Conservation (phyloP, 2,329 filamentous ascomycete species). For the Sporothrix pallida region DNA sequence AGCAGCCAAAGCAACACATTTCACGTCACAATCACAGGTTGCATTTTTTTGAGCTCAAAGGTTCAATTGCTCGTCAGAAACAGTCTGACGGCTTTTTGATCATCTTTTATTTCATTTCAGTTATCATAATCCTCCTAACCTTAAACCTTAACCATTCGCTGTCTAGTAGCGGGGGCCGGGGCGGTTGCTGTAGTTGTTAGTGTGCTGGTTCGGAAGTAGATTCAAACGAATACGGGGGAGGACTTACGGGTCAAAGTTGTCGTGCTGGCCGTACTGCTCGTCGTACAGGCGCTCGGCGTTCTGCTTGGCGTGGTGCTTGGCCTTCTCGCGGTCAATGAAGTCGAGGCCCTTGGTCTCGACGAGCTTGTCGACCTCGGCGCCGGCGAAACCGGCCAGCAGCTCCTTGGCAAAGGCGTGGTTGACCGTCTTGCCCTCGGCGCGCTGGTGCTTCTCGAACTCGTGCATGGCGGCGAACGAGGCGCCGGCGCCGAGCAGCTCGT, state of each 20-base stretch:
- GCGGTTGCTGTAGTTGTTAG: background rate
- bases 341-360: constrained; percentile 73
- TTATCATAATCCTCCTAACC: background rate
- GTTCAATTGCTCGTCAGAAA: constrained; percentile 15
- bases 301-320: constrained; percentile 63
- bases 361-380: constrained; percentile 77
- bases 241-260: constrained; percentile 66
- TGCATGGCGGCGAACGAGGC: constrained; percentile 82
- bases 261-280: constrained; percentile 60
- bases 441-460: constrained; percentile 77
- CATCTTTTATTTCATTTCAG: constrained; percentile 23
- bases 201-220: too few species aligned
- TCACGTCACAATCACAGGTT: background rate
- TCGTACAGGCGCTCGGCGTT: constrained; percentile 67
- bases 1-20: too few species aligned
- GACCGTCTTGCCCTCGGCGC: constrained; percentile 71
- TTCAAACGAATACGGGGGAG: too few species aligned
- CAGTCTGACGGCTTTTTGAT: constrained; percentile 4
- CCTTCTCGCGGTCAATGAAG: constrained; percentile 61
- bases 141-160: background rate
- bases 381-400: constrained; percentile 72
- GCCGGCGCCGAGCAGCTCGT: constrained; percentile 76
- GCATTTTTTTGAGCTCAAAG: background rate
- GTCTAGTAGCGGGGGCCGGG: constrained; percentile 27
- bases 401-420: constrained; percentile 80